Conservation (phyloP, 1,284 basidiomycete genomes). For the Austroboletus rostrupii region DNA sequence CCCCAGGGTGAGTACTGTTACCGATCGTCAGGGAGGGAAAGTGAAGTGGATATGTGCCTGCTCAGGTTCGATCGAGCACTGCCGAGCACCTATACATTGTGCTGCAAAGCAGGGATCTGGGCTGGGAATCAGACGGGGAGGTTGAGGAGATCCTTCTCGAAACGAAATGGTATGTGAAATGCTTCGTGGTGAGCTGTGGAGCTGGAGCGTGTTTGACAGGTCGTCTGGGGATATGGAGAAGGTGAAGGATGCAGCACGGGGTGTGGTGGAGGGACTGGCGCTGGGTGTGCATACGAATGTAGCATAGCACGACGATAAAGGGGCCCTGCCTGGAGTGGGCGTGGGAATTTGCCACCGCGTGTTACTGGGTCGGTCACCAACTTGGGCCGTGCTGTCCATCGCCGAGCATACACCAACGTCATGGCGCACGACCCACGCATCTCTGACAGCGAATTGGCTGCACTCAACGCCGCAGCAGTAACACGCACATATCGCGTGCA, state of each 20-base stretch:
- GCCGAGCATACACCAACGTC: constrained; percentile 14
- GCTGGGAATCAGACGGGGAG: constrained; percentile 55
- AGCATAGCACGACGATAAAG: not conserved
- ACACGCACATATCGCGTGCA: constrained; percentile 81
- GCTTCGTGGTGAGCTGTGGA: constrained; percentile 20
- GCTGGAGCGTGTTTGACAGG: constrained; percentile 37
- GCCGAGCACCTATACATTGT: constrained; percentile 80
- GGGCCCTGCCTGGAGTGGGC: too few species aligned
- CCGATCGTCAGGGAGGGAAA: constrained; percentile 9
- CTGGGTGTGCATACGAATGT: constrained; percentile 23
- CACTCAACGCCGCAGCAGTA: constrained; percentile 84
- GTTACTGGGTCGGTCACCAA: constrained; percentile 1
- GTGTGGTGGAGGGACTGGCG: constrained; percentile 27
- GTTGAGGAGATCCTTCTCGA: constrained; percentile 77
- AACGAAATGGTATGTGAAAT: constrained; percentile 68
- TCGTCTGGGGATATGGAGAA: constrained; percentile 35
- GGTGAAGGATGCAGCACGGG: constrained; percentile 34
- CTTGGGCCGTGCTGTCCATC: too few species aligned
- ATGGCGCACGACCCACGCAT: constrained; percentile 60
- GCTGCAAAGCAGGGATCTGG: constrained; percentile 65
- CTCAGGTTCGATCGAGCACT: constrained; percentile 70
- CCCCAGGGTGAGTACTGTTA: constrained; percentile 57
- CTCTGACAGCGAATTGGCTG: constrained; percentile 72
- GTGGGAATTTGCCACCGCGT: not conserved
- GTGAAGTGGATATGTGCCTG: constrained; percentile 5